Evolutionary conservation across 2,329 filamentous ascomycete species (phyloP), one percentile per base, ranked within the genome.

Genomic region (Madurella mycetomatis): DNA sequence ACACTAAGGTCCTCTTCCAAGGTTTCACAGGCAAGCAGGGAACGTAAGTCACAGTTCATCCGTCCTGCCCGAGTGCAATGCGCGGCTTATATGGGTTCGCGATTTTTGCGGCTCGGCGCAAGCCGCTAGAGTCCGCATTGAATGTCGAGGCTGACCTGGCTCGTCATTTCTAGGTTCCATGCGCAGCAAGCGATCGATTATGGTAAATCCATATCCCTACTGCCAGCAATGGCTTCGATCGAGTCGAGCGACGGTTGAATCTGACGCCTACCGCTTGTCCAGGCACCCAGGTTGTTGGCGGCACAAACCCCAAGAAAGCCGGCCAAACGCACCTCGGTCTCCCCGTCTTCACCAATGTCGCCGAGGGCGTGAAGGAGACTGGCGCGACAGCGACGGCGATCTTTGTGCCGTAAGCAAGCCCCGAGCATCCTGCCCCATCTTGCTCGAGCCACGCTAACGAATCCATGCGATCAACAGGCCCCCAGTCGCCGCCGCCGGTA

Each of bases 301-400:
- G 94, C 71, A 97, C 92, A 70, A 97, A 97, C 80, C 94, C 94
- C 71, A 97, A 96, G 83, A 99, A 99, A 81, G 94, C 94, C 63
- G 94, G 94, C 69, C 77, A 83, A 67, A 86, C 84, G 71, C 94
- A 99, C 76, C 85, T 99, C 60, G 90, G 85, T 71, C 87, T 88
- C 65, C 94, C 94, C 56, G 94, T 99, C 69, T 99, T 97, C 76
- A 88, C 84, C 67, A 92, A 83, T 66, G 94, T 99, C 65, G 76
- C 77, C 65, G 91, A 99, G 52, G 94, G 89, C 61, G 84, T 95
- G 62, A 94, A 92, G 81, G 78, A 91, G 76, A 95, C 90, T 49
- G 90, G 90, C 69, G 92, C 94, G 62, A 92, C 83, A 62, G 92
- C 94, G 62, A 95, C 90, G 49, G 92, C 90, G 65, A 90, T 97